Conservation (phyloP, 148 eudicot species). For the Rhododendron vialii region DNA sequence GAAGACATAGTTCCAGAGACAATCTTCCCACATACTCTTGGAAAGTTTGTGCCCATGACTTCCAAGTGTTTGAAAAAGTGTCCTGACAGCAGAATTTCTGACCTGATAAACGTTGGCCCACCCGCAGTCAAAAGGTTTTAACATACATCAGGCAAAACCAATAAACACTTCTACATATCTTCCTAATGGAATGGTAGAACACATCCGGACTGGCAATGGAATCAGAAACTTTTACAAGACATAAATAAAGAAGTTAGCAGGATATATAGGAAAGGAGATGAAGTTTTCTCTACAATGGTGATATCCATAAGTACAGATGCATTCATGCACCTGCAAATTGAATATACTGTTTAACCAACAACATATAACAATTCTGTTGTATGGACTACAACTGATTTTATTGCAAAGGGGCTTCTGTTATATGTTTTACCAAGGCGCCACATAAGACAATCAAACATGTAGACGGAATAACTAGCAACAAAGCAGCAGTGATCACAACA, state of each 20-base stretch:
- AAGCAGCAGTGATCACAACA: background rate
- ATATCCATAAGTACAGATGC: background rate
- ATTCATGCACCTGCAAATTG: no score
- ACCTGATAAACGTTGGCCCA: slow-evolving; percentile 45
- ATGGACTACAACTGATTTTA: slow-evolving; percentile 95
- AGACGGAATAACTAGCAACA: background rate
- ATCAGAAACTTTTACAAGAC: background rate
- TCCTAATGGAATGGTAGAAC: background rate
- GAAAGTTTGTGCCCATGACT: slow-evolving; percentile 98
- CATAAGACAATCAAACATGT: background rate
- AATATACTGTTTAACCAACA: no score
- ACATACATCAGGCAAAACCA: background rate
- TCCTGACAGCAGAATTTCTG: slow-evolving; percentile 90
- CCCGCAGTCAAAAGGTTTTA: background rate
- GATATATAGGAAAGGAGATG: background rate
- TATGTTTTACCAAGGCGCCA: background rate
- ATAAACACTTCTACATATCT: background rate
- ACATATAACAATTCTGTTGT: slow-evolving; percentile 2
- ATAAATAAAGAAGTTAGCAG: background rate
- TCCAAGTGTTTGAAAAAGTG: slow-evolving; percentile 94
- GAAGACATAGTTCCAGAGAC: slow-evolving; percentile 93
- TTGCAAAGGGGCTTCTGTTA: slow-evolving; percentile 59
- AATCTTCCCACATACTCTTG: slow-evolving; percentile 91
- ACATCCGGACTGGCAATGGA: background rate
- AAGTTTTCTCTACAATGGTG: background rate